phyloP scores from a whole-genome alignment of 306 rosid species.

The Corylus heterophylla region DNA sequence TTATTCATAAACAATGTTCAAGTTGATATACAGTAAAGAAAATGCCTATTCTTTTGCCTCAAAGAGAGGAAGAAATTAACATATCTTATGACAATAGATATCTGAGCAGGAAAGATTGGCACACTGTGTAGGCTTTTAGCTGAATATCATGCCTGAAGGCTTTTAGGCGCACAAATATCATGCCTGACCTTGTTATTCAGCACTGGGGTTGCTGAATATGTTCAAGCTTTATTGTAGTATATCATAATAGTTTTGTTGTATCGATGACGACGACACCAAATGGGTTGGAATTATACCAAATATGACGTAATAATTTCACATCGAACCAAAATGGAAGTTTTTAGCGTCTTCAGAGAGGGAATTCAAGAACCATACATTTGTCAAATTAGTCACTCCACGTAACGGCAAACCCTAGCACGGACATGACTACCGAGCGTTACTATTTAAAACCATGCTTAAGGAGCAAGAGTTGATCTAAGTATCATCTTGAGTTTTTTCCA shows the following conservation, averaged over 20 bases:
- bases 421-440: neutral
- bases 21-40: conserved; percentile 6
- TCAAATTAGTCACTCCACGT: conserved; percentile 32
- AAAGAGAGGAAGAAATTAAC: neutral
- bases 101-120: neutral
- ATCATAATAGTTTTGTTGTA: conserved; percentile 16
- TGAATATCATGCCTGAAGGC: neutral
- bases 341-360: conserved; percentile 10
- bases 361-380: conserved; percentile 30
- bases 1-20: conserved; percentile 15
- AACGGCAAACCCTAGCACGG: conserved; percentile 23
- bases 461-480: conserved; percentile 8
- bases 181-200: conserved; percentile 8
- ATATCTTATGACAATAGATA: neutral
- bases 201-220: neutral
- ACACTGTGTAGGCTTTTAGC: neutral
- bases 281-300: conserved; percentile 14
- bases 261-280: conserved; percentile 7
- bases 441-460: conserved; percentile 10
- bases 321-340: conserved; percentile 30
- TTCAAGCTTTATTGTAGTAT: conserved; percentile 7
- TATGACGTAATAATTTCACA: conserved; percentile 14
- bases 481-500: neutral
- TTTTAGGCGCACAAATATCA: neutral
- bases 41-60: neutral